These are phyloP conservation scores for Chaetomium sp. DNA, from an alignment of 2,329 filamentous ascomycete genomes.

Conservation along the genomic window DNA sequence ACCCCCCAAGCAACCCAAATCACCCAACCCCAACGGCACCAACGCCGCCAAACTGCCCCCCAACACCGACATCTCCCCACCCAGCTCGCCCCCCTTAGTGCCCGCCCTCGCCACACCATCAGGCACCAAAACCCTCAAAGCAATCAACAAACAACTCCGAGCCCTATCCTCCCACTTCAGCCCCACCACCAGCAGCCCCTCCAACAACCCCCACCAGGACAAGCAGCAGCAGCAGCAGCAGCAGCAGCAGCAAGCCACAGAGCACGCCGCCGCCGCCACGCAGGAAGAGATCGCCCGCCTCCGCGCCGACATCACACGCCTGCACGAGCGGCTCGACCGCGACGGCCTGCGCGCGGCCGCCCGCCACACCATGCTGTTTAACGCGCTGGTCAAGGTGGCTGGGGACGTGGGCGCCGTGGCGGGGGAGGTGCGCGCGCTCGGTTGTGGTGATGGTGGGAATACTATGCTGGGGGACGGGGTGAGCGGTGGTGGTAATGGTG, in stretches of 20 bases:
- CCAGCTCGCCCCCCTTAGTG: neutral
- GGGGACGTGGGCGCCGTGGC: conserved; percentile 22
- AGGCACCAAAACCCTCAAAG: conserved; percentile 24
- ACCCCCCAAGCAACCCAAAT: neutral
- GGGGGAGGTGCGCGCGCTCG: neutral
- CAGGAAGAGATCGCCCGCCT: neutral
- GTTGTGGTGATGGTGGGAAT: neutral
- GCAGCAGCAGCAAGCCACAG: neutral
- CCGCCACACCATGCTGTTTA: conserved; percentile 32
- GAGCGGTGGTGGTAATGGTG: neutral
- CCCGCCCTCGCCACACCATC: neutral
- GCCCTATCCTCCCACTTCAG: conserved; percentile 15
- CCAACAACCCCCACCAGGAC: neutral
- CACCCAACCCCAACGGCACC: neutral
- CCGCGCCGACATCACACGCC: conserved; percentile 10
- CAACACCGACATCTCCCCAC: neutral
- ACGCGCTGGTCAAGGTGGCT: conserved; percentile 28
- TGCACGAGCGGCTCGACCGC: conserved; percentile 22
- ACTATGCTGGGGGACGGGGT: neutral
- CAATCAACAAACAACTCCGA: conserved; percentile 27
- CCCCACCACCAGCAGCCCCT: neutral
- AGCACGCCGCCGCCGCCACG: neutral
- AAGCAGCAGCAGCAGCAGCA: neutral
- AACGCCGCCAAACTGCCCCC: neutral
- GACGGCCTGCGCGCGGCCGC: conserved; percentile 24